Evolutionary conservation across 352 stramenopile species (phyloP).

Genomic region (Pythium guiyangense): DNA sequence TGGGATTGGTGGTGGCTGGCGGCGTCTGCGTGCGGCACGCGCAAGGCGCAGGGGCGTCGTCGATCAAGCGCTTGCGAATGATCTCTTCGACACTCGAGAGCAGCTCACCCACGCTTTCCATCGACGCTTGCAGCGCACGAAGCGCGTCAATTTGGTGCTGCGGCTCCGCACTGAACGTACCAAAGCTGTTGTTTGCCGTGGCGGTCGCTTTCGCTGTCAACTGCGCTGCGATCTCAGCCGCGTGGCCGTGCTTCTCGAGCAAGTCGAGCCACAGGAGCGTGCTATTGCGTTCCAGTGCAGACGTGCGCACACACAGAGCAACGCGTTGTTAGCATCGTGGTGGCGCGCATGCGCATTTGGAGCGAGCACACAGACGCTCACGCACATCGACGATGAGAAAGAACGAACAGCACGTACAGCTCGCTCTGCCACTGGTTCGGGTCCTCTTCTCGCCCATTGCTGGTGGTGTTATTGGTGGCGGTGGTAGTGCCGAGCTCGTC

Average conservation of each 20-base stretch:
- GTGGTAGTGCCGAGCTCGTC: not conserved
- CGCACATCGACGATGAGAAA: not conserved
- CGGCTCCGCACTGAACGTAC: not conserved
- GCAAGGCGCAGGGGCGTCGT: not conserved
- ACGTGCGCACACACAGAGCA: not conserved
- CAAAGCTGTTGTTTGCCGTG: not conserved
- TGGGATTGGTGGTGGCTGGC: too few species aligned
- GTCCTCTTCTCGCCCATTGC: not conserved
- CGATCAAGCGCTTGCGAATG: conserved; percentile 10
- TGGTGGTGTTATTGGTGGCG: not conserved
- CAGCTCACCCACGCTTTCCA: conserved; percentile 7
- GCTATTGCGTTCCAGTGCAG: not conserved
- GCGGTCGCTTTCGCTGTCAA: not conserved
- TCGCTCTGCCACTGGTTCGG: not conserved
- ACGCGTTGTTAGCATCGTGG: not conserved
- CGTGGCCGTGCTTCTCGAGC: conserved; percentile 9
- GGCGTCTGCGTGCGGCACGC: not conserved
- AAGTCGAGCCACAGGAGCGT: conserved; percentile 14
- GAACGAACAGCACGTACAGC: not conserved
- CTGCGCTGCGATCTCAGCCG: not conserved
- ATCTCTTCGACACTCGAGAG: conserved; percentile 13
- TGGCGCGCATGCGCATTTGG: too few species aligned
- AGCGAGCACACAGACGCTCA: too few species aligned
- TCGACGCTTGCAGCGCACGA: not conserved
- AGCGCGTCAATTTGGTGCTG: not conserved